These are phyloP conservation scores for Collybia sordida DNA, from an alignment of 768 basidiomycete species.

Conservation along the genomic window DNA sequence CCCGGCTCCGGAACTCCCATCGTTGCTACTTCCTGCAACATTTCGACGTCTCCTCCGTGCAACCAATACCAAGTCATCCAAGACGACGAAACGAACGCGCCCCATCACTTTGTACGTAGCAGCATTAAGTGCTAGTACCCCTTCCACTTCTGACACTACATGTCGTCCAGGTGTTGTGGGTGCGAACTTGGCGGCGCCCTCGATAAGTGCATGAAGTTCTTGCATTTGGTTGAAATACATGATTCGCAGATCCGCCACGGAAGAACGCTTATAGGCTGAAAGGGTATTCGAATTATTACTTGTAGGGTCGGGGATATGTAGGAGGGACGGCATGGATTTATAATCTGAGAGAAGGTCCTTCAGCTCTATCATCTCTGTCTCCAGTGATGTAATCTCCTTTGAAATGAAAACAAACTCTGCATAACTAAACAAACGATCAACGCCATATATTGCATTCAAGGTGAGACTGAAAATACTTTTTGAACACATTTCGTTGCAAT, in stretches of 20 bases:
- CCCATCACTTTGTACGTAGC: slow-evolving; percentile 94
- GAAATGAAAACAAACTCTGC: slow-evolving; percentile 96
- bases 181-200: slow-evolving; percentile 94
- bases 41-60: slow-evolving; percentile 74
- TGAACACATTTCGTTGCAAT: slow-evolving; percentile 90
- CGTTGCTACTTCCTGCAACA: slow-evolving; percentile 39
- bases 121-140: slow-evolving; percentile 81
- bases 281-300: slow-evolving; percentile 49
- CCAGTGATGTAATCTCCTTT: slow-evolving; percentile 93
- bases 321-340: slow-evolving; percentile 91
- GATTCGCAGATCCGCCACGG: slow-evolving; percentile 91
- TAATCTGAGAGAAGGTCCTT: slow-evolving; percentile 94
- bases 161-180: slow-evolving; percentile 91
- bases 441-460: slow-evolving; percentile 1
- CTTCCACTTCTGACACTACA: slow-evolving; percentile 82
- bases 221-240: slow-evolving; percentile 96
- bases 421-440: slow-evolving; percentile 55
- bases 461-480: slow-evolving; percentile 57
- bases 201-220: slow-evolving; percentile 82
- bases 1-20: slow-evolving; percentile 25
- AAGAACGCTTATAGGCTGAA: slow-evolving; percentile 68
- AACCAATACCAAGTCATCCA: slow-evolving; percentile 90
- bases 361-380: slow-evolving; percentile 97
- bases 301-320: slow-evolving; percentile 85
- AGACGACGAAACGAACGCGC: slow-evolving; percentile 83